Percentiles rank a stretch among this genome's conserved stretches.
phyloP scores from a whole-genome alignment of 2,329 filamentous ascomycete genomes.

The Aspergillus glaucus region DNA sequence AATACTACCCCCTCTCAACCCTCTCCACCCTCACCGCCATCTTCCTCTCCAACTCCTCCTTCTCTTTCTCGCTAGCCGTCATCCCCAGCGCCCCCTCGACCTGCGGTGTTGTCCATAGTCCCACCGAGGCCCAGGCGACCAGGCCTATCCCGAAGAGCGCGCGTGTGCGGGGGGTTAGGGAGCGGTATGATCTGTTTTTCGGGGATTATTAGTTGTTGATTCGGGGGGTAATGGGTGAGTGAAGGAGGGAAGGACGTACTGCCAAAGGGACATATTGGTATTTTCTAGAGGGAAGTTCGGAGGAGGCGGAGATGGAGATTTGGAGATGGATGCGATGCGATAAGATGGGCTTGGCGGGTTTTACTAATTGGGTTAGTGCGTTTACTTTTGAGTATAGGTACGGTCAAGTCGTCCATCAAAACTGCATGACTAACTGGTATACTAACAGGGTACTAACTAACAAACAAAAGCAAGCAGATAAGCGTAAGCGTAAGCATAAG shows the following conservation, averaged over 20 bases:
- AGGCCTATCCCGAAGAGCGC: conserved; percentile 66
- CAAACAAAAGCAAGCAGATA: conserved; percentile 3
- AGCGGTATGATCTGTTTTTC: conserved; percentile 59
- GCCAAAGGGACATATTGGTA: conserved; percentile 34
- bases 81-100: conserved; percentile 69
- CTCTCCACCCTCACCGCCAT: conserved; percentile 28
- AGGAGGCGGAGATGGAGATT: too few species aligned
- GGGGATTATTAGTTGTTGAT: neutral
- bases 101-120: conserved; percentile 66
- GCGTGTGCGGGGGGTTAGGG: conserved; percentile 64
- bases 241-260: conserved; percentile 14
- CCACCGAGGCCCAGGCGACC: conserved; percentile 68
- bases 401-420: too few species aligned
- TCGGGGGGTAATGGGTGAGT: neutral
- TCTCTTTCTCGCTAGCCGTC: conserved; percentile 66
- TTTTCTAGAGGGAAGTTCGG: neutral
- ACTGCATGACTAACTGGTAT: too few species aligned
- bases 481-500: conserved; percentile 6
- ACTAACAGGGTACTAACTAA: too few species aligned
- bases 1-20: conserved; percentile 21
- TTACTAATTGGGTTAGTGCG: too few species aligned
- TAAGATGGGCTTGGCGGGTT: too few species aligned
- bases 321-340: too few species aligned
- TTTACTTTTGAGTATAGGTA: too few species aligned
- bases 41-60: conserved; percentile 53